phyloP scores from a whole-genome alignment of 805 yeast genomes.

The Kodamaea fukazawae region DNA sequence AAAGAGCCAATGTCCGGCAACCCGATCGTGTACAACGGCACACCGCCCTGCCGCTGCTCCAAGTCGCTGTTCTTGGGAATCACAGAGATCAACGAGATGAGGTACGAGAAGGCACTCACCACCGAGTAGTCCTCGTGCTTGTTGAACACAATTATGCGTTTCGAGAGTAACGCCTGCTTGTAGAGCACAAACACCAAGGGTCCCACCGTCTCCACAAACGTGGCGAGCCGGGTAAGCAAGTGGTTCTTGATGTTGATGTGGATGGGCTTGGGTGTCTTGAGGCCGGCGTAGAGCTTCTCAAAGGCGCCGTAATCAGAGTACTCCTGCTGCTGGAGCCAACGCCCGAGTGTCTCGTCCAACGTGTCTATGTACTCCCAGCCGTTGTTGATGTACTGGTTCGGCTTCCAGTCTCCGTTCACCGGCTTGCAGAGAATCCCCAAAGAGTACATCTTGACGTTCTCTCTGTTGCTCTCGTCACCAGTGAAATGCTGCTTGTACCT shows the following conservation, averaged over 20 bases:
- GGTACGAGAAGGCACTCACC: slow-evolving; percentile 46
- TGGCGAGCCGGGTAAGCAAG: slow-evolving; percentile 41
- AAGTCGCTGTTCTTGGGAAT: slow-evolving; percentile 54
- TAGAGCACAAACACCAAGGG: slow-evolving; percentile 64
- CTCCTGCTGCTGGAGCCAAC: slow-evolving; percentile 18
- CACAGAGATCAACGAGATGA: slow-evolving; percentile 58
- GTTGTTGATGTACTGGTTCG: slow-evolving; percentile 37
- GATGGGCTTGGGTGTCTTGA: slow-evolving; percentile 19
- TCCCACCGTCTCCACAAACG: slow-evolving; percentile 28
- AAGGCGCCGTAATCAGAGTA: slow-evolving; percentile 19
- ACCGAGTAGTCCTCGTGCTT: slow-evolving; percentile 16
- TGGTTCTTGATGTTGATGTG: slow-evolving; percentile 32
- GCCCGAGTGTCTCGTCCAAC: slow-evolving; percentile 26
- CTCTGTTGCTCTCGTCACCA: slow-evolving; percentile 11
- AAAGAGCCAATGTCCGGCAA: slow-evolving; percentile 49
- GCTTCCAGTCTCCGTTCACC: slow-evolving; percentile 31
- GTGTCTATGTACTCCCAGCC: slow-evolving; percentile 44
- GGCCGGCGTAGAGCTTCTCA: slow-evolving; percentile 14
- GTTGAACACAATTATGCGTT: slow-evolving; percentile 43
- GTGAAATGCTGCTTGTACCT: slow-evolving; percentile 27
- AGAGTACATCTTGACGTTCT: slow-evolving; percentile 57
- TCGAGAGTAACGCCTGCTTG: slow-evolving; percentile 59
- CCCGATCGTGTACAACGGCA: slow-evolving; percentile 61
- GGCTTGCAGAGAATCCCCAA: slow-evolving; percentile 59
- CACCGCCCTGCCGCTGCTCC: slow-evolving; percentile 4